Evolutionary conservation across 2,329 filamentous ascomycete species (phyloP).

Genomic region (Botrytis porri): DNA sequence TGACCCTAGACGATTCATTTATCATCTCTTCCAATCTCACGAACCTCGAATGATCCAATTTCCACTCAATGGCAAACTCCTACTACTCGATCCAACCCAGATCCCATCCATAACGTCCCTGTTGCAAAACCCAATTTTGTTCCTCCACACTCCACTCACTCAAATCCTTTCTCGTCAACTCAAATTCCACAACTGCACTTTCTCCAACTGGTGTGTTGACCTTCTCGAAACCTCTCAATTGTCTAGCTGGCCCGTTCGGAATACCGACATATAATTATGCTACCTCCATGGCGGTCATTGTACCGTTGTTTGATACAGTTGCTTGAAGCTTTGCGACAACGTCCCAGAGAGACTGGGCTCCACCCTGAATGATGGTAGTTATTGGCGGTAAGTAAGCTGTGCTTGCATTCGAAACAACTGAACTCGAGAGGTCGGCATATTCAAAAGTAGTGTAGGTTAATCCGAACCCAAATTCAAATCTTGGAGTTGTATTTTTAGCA

Average conservation of each 20-base stretch:
- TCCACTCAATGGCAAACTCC: conserved; percentile 6
- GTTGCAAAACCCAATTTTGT: conserved; percentile 51
- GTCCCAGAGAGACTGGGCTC: conserved; percentile 55
- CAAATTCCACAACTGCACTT: conserved; percentile 46
- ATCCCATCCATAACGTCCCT: conserved; percentile 6
- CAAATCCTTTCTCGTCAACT: conserved; percentile 57
- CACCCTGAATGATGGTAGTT: conserved; percentile 41
- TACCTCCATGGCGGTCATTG: conserved; percentile 32
- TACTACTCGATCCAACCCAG: conserved; percentile 17
- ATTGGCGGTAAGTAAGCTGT: background rate
- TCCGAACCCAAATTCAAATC: background rate
- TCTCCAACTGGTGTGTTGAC: conserved; percentile 48
- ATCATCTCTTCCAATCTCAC: background rate
- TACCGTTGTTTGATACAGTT: conserved; percentile 52
- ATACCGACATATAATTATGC: conserved; percentile 35
- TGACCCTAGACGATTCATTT: background rate
- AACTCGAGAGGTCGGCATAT: background rate
- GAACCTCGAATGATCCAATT: conserved; percentile 8
- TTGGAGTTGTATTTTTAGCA: background rate
- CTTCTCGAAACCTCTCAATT: conserved; percentile 63
- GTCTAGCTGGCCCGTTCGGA: conserved; percentile 50
- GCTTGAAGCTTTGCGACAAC: conserved; percentile 48
- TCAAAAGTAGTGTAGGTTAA: background rate
- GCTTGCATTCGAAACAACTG: background rate
- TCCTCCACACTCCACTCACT: conserved; percentile 59